Evolutionary conservation across 306 rosid species (phyloP).

Genomic region (Vigna radiata): DNA sequence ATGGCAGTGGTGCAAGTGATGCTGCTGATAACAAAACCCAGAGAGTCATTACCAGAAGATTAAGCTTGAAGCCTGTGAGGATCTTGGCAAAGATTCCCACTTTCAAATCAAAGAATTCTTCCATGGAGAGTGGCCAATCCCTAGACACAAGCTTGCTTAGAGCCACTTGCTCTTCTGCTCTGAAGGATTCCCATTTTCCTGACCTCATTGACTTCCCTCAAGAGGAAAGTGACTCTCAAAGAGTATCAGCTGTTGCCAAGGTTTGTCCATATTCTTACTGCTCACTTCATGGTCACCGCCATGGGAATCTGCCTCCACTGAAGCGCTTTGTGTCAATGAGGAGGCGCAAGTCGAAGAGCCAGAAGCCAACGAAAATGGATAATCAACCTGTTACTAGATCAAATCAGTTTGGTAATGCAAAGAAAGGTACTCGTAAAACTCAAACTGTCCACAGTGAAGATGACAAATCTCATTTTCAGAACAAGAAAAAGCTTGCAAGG

Average conservation of each 20-base stretch:
- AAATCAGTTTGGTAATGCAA: constrained; percentile 52
- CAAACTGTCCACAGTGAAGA: constrained; percentile 39
- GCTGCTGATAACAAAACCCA: constrained; percentile 52
- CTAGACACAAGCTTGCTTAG: constrained; percentile 58
- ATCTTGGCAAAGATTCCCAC: constrained; percentile 51
- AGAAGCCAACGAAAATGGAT: constrained; percentile 52
- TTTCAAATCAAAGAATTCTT: constrained; percentile 57
- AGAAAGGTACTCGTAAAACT: constrained; percentile 51
- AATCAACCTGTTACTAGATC: constrained; percentile 42
- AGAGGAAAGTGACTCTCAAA: constrained; percentile 59
- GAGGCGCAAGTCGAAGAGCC: constrained; percentile 64
- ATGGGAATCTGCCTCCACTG: constrained; percentile 59
- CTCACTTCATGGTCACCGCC: constrained; percentile 89
- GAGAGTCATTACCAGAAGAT: constrained; percentile 57
- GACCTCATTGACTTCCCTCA: constrained; percentile 46
- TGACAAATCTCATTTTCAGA: constrained; percentile 33
- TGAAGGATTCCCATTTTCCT: constrained; percentile 75
- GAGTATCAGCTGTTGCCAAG: constrained; percentile 38
- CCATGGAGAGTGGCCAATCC: constrained; percentile 34
- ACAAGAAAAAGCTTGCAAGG: constrained; percentile 36
- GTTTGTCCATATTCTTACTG: constrained; percentile 81
- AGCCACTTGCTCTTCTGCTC: constrained; percentile 80
- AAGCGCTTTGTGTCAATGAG: constrained; percentile 75
- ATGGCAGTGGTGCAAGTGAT: constrained; percentile 38
- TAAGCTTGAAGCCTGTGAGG: constrained; percentile 70